These are phyloP conservation scores for Celoporthe dispersa DNA, from an alignment of 2,329 filamentous ascomycete genomes.

Conservation along the genomic window DNA sequence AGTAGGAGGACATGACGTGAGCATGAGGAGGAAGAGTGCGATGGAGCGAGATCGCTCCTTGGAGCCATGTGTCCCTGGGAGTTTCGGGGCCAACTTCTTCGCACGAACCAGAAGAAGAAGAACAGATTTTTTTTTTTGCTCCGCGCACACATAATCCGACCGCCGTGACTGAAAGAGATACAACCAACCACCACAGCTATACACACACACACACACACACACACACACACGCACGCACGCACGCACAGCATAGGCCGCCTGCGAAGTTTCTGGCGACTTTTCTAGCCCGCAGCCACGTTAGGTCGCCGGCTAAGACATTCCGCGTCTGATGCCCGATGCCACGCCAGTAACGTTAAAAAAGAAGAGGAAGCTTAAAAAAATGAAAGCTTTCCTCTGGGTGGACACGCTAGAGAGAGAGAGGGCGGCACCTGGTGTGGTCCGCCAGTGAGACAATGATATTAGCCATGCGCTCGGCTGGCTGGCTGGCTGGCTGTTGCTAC, in stretches of 20 bases:
- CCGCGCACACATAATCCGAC: not conserved
- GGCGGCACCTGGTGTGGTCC: not conserved
- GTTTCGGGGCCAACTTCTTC: not conserved
- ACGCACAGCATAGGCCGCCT: constrained; percentile 14
- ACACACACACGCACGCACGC: not conserved
- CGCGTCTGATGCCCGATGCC: constrained; percentile 6
- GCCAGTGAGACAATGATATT: not conserved
- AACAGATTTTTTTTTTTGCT: not conserved
- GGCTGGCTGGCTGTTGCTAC: not conserved
- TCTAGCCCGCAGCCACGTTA: constrained; percentile 15
- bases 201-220: not conserved
- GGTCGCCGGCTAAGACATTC: constrained; percentile 20
- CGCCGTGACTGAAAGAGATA: not conserved
- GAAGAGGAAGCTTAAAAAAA: not conserved
- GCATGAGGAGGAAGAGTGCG: not conserved
- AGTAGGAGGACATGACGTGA: not conserved
- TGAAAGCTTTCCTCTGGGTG: not conserved
- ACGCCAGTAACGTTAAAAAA: not conserved
- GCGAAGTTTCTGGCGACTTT: constrained; percentile 6
- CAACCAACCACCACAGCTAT: not conserved
- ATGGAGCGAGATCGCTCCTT: not conserved
- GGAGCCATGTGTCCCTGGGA: not conserved
- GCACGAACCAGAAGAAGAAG: not conserved
- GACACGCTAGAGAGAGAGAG: not conserved
- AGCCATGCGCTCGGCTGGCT: too few relatives aligned